A percentile compares a stretch with the other conserved stretches of the same genome.
Conservation (phyloP, 176 grass and related monocot species). For the Musa acuminata region DNA sequence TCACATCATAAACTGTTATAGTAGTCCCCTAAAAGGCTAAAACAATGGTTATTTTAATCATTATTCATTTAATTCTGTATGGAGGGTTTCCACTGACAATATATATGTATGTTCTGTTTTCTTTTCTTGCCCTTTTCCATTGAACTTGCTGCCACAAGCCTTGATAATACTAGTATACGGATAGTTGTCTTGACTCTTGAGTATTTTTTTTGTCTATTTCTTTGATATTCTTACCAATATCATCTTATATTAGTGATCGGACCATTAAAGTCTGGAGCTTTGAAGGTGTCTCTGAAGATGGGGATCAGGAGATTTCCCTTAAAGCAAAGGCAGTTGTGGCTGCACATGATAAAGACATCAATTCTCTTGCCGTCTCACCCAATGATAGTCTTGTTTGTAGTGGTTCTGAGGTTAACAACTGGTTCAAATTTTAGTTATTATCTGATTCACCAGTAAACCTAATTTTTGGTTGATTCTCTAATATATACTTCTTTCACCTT, state of each 20-base stretch:
- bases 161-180: too few species aligned
- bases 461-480: not conserved
- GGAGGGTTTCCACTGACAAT: too few species aligned
- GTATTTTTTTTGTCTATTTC: not conserved
- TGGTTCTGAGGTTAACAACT: slow-evolving; percentile 67
- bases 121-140: too few species aligned
- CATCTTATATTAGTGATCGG: slow-evolving; percentile 38
- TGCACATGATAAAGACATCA: slow-evolving; percentile 96
- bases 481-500: not conserved
- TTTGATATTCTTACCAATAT: not conserved
- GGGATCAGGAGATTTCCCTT: slow-evolving; percentile 42
- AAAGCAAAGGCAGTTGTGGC: slow-evolving; percentile 82
- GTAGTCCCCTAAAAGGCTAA: too few species aligned
- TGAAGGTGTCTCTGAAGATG: slow-evolving; percentile 35
- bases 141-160: too few species aligned
- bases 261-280: slow-evolving; percentile 89
- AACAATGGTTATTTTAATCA: too few species aligned
- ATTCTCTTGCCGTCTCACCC: slow-evolving; percentile 71
- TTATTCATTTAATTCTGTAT: too few species aligned
- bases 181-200: not conserved
- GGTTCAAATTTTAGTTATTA: not conserved
- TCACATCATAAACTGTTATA: too few species aligned
- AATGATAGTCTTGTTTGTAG: slow-evolving; percentile 93
- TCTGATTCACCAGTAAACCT: not conserved
- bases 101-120: too few species aligned